Evolutionary conservation across 495 filamentous ascomycete species (phyloP).

Genomic region (Penicillium ucsense): DNA sequence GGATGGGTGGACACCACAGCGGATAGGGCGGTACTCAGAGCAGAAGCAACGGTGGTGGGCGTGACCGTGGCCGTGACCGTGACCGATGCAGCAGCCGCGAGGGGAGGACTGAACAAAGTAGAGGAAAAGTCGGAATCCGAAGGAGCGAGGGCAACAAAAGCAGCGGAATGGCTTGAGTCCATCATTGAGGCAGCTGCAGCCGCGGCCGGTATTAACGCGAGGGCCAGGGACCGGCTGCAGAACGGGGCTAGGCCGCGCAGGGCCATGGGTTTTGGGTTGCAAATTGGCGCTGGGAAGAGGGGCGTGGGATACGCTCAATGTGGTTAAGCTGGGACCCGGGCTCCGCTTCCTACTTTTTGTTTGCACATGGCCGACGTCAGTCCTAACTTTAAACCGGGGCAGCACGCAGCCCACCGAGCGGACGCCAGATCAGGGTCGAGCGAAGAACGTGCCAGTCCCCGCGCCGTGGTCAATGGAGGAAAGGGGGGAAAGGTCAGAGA

Average conservation of each 20-base stretch:
- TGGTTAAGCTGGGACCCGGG: neutral
- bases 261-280: too few species aligned
- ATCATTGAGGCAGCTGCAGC: slow-evolving; percentile 12
- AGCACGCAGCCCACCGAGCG: neutral
- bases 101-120: neutral
- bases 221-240: slow-evolving; percentile 5
- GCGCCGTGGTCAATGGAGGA: too few species aligned
- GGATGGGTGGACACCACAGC: slow-evolving; percentile 11
- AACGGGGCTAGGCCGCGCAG: slow-evolving; percentile 9
- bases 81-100: neutral
- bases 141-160: slow-evolving; percentile 10
- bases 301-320: neutral
- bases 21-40: slow-evolving; percentile 8
- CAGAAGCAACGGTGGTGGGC: neutral
- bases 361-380: neutral
- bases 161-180: slow-evolving; percentile 3
- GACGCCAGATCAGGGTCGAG: slow-evolving; percentile 1
- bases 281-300: neutral
- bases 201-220: slow-evolving; percentile 13
- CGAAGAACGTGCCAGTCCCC: slow-evolving; percentile 17
- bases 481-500: too few species aligned
- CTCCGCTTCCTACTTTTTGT: slow-evolving; percentile 10
- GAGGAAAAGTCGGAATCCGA: neutral
- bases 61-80: neutral
- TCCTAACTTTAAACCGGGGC: slow-evolving; percentile 5